Base-by-base conservation (phyloP, 176 grass and related monocot genomes). In the Coix lacrymajobi region DNA sequence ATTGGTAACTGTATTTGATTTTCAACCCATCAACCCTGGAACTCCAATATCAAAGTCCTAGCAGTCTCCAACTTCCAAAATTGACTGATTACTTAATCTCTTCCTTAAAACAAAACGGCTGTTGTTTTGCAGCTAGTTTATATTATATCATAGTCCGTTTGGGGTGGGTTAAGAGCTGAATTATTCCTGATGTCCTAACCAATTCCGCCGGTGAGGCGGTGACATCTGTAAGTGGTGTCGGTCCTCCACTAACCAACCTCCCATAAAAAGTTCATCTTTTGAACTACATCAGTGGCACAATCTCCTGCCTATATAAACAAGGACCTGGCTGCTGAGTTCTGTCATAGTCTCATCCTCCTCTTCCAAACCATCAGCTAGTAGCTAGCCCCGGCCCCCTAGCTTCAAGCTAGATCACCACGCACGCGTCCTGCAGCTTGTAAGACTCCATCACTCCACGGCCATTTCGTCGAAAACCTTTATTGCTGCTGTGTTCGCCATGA, bases 241-340 rank as follows among this genome's bases (percentile, higher is more conserved):
- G 51, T 56, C 7, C 19, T 56, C 20, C 20, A 56, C 51, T 56
- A 56, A 56, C 51, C 51, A n/a, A 8, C 7, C 33, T 52, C 49
- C 19, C 15, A 52, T 52, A 52, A 22, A 20, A 54, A 52, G 7
- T 22, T 54, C 7, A 54, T 54, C 49, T 22, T 54, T 54, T 54
- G 49, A 54, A 54, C 49, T 22, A 54, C 49, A 54, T 7, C 20
- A 8, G 17, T 3, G 49, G 2, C 7, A 54, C 49, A 54, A 22
- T 22, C 14, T 6, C 19, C 20, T 56, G 57, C 80, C 71, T 88
- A 88, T 88, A 88, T 79, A 88, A 88, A 83, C 58, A 84, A 78
- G 75, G 67, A 40, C 79, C 31, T 77, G 64, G 58, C 62, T 63
- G 26, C 32, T 63, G 52, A 72, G 31, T 16, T 30, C 52, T 78